Evolutionary conservation across 1,139 yeast species (phyloP).

Genomic region (Lodderomyces pseudojiufengensis): DNA sequence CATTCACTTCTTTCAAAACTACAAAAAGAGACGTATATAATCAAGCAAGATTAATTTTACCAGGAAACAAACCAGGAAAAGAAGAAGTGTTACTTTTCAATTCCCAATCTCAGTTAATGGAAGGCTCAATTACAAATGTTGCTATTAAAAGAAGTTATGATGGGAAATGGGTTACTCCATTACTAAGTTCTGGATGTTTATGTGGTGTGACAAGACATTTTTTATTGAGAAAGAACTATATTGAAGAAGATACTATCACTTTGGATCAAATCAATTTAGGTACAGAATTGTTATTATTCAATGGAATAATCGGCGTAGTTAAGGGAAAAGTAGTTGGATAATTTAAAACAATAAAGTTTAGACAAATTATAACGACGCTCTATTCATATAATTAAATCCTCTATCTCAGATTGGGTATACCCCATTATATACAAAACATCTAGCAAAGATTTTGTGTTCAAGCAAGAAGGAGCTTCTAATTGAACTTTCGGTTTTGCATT

Average conservation of each 20-base stretch:
- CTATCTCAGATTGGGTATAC: conserved; percentile 56
- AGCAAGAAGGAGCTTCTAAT: conserved; percentile 69
- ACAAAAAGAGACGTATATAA: conserved; percentile 65
- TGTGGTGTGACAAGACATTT: conserved; percentile 79
- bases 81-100: conserved; percentile 75
- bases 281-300: conserved; percentile 66
- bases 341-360: too few relatives aligned
- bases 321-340: conserved; percentile 46
- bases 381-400: conserved; percentile 19
- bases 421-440: conserved; percentile 85
- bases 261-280: conserved; percentile 51
- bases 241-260: conserved; percentile 53
- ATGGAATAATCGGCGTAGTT: conserved; percentile 80
- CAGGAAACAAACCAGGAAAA: conserved; percentile 30
- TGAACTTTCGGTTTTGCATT: conserved; percentile 95
- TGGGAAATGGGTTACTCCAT: conserved; percentile 76
- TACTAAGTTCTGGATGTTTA: conserved; percentile 70
- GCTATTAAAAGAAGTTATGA: conserved; percentile 51
- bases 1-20: conserved; percentile 87
- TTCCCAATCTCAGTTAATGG: conserved; percentile 59
- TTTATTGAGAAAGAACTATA: conserved; percentile 50
- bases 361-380: too few relatives aligned
- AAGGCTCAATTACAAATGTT: conserved; percentile 81
- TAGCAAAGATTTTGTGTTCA: conserved; percentile 65
- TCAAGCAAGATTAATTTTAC: conserved; percentile 54